A percentile compares a stretch with the other conserved stretches of the same genome.
Conservation (phyloP, 331 rosid genomes). For the Malus hybrid region DNA sequence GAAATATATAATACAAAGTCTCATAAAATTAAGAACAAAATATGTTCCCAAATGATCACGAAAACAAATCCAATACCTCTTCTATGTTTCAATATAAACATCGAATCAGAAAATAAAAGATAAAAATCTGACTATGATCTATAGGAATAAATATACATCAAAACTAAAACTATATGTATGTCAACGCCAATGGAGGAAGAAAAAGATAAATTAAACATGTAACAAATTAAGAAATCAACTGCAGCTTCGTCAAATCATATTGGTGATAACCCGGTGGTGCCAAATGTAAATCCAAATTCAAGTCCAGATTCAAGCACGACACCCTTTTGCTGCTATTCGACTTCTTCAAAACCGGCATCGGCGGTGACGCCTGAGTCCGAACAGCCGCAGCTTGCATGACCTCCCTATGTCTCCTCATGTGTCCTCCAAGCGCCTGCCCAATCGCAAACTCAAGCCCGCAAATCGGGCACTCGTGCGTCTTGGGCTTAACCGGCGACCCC, state of each 20-base stretch:
- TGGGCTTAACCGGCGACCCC: conserved; percentile 25
- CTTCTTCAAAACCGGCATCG: conserved; percentile 34
- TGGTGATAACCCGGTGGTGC: conserved; percentile 31
- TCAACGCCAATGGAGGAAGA: not conserved
- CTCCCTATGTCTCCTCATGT: conserved; percentile 74
- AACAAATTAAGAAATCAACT: conserved; percentile 12
- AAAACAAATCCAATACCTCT: not conserved
- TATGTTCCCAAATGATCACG: not conserved
- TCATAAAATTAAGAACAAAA: not conserved
- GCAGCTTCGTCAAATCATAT: conserved; percentile 32
- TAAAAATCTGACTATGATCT: not conserved
- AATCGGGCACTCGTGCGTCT: conserved; percentile 50
- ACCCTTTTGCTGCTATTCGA: conserved; percentile 17
- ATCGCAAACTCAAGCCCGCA: conserved; percentile 60
- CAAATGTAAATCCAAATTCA: conserved; percentile 22
- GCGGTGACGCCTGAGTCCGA: not conserved
- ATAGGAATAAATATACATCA: not conserved
- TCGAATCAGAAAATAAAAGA: not conserved
- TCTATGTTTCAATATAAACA: not conserved
- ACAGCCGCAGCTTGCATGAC: not conserved
- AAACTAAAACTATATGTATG: not conserved
- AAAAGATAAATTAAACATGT: not conserved
- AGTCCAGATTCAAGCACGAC: conserved; percentile 18
- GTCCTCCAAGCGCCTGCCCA: conserved; percentile 94
- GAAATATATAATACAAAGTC: not conserved